These are phyloP conservation scores for Aspergillus candidus DNA, from an alignment of 2,329 filamentous ascomycete species.

Conservation along the genomic window DNA sequence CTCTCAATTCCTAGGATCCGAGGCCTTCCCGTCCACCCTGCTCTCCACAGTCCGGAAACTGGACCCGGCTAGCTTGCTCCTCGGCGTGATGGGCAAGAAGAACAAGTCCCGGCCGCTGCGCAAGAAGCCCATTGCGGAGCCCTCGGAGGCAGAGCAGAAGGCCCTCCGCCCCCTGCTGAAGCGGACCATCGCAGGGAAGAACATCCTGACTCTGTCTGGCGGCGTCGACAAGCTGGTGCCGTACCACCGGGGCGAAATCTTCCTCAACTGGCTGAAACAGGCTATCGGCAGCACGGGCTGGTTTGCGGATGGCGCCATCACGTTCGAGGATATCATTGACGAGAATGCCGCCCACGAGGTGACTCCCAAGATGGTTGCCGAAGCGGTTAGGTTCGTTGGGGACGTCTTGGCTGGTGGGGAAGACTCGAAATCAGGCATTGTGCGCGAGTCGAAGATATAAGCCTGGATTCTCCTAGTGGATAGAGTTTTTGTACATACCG, in stretches of 20 bases:
- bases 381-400: slow-evolving; percentile 50
- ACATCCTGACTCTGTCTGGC: slow-evolving; percentile 49
- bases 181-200: slow-evolving; percentile 44
- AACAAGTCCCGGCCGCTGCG: slow-evolving; percentile 21
- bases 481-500: neutral
- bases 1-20: slow-evolving; percentile 64
- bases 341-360: slow-evolving; percentile 55
- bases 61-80: slow-evolving; percentile 71
- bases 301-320: slow-evolving; percentile 47
- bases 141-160: slow-evolving; percentile 40
- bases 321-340: slow-evolving; percentile 54
- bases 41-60: slow-evolving; percentile 56
- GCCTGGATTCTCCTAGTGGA: neutral
- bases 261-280: slow-evolving; percentile 52
- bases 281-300: slow-evolving; percentile 36
- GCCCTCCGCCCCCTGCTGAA: slow-evolving; percentile 40
- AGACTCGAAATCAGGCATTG: slow-evolving; percentile 19
- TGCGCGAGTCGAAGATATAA: slow-evolving; percentile 33
- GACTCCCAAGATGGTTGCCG: slow-evolving; percentile 50
- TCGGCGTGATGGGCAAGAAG: slow-evolving; percentile 44
- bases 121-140: slow-evolving; percentile 28
- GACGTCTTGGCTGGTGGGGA: slow-evolving; percentile 32
- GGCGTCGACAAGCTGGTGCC: slow-evolving; percentile 57
- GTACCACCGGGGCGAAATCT: slow-evolving; percentile 51
- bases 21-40: slow-evolving; percentile 67